Base-by-base conservation (phyloP, 2,329 filamentous ascomycete genomes). In the Colletotrichum filicis region DNA sequence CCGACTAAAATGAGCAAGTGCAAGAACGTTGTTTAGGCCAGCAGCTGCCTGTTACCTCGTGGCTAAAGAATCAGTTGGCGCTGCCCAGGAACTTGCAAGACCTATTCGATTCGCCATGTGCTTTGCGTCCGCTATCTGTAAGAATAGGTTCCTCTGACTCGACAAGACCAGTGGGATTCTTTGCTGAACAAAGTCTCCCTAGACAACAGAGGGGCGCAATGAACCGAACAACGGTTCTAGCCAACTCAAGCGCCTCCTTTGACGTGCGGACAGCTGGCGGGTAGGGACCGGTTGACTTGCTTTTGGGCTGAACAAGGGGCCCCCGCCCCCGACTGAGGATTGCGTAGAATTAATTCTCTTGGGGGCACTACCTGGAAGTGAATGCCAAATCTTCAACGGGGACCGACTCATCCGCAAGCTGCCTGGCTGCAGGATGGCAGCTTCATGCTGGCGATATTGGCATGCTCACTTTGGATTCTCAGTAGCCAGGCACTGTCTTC, bases 241-340 rank as follows among this genome's bases (percentile, higher is more conserved):
- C 19, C 9, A 49, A 55, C 62, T 55, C 42, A 46, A 53, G 62
- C 52, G 69, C 66, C 66, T 64, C 70, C 58, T 60, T 60, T 52
- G 58, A 68, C 22, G 35, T 71, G 65, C 53, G 65, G 53, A 59
- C 65, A 72, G 28, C 49, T 72, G 58, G 69, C 58, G 53, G 24
- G 30, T 32, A 19, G 52, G 26, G 37, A 32, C 26, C 30, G 19
- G n/a, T 67, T 53, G 42, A 35, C 46, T 32, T 56, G 37, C 32
- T n/a, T 32, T 22, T 49, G 28, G 49, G 55, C 12, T 55, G 32
- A 22, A 55, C 60, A 16, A 46, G 62, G 55, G 60, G n/a, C n/a
- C 11, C 26, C 22, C 28, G n/a, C n/a, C 11, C 26, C 22, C 30
- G 42, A 37, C 42, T 53, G 16, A 32, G 46, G 4, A 24, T 30